Conservation (phyloP, 2,329 filamentous ascomycete genomes). For the Raffaelea deltoideospora region DNA sequence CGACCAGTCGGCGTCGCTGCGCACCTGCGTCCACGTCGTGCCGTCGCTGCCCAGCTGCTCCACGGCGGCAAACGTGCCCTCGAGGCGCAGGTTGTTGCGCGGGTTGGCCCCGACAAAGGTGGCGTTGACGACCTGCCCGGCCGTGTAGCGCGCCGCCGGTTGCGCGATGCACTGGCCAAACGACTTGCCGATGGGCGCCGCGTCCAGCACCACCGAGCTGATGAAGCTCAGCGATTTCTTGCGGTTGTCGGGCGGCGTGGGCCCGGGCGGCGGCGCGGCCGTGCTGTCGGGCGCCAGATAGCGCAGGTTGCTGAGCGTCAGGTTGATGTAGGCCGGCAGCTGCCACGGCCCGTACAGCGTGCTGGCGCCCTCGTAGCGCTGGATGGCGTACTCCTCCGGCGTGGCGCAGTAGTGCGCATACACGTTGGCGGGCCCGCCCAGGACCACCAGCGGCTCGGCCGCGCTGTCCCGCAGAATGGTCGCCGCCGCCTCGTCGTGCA, state of each 20-base stretch:
- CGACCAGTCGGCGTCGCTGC: conserved; percentile 71
- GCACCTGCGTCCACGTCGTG: conserved; percentile 45
- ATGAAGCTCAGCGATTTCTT: conserved; percentile 68
- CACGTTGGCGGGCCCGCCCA: conserved; percentile 80
- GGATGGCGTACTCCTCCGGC: conserved; percentile 54
- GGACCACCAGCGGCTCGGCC: conserved; percentile 54
- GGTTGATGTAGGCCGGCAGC: conserved; percentile 74
- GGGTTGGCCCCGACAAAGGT: conserved; percentile 79
- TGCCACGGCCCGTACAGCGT: conserved; percentile 78
- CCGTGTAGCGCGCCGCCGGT: conserved; percentile 31
- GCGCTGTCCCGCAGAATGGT: conserved; percentile 22
- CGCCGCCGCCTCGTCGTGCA: conserved; percentile 33
- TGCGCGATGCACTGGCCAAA: conserved; percentile 52
- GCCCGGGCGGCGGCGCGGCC: conserved; percentile 33
- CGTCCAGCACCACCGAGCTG: conserved; percentile 61
- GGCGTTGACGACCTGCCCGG: conserved; percentile 45
- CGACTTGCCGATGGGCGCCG: conserved; percentile 43
- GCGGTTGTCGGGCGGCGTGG: conserved; percentile 63
- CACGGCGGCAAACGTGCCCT: conserved; percentile 61
- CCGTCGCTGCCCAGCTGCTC: conserved; percentile 37
- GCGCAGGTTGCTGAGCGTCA: conserved; percentile 57
- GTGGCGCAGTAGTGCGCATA: conserved; percentile 78
- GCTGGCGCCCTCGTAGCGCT: conserved; percentile 82
- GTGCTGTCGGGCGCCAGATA: conserved; percentile 41
- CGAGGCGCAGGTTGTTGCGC: conserved; percentile 67